Conservation (phyloP, 768 basidiomycete genomes). For the Leccinellum albellum region DNA sequence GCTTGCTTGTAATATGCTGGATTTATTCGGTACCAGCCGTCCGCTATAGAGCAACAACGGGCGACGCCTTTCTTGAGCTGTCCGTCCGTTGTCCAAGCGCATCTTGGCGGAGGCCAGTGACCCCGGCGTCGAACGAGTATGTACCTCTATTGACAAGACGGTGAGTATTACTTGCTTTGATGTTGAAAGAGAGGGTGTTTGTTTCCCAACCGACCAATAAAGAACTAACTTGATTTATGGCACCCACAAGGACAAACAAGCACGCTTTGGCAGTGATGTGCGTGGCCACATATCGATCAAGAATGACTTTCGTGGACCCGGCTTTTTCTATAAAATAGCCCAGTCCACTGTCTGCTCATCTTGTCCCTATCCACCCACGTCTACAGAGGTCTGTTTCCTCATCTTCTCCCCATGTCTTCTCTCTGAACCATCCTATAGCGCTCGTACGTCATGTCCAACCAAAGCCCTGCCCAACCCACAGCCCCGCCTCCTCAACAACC, state of each 20-base stretch:
- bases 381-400: constrained; percentile 4
- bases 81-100: background rate
- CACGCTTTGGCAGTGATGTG: constrained; percentile 29
- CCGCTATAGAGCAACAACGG: constrained; percentile 1
- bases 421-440: constrained; percentile 3
- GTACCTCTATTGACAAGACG: background rate
- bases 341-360: background rate
- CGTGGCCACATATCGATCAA: constrained; percentile 29
- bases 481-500: constrained; percentile 1
- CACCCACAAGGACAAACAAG: constrained; percentile 49
- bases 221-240: constrained; percentile 18
- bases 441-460: constrained; percentile 15
- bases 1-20: background rate
- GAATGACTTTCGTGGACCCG: constrained; percentile 31
- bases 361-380: background rate
- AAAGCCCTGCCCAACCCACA: constrained; percentile 7
- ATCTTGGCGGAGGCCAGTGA: background rate
- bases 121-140: background rate
- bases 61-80: background rate
- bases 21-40: background rate
- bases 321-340: constrained; percentile 22
- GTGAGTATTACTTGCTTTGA: constrained; percentile 2
- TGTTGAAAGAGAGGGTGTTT: background rate
- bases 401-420: background rate
- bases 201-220: constrained; percentile 32